Conservation (phyloP, 257 asterid genomes). For the Prunella vulgaris region DNA sequence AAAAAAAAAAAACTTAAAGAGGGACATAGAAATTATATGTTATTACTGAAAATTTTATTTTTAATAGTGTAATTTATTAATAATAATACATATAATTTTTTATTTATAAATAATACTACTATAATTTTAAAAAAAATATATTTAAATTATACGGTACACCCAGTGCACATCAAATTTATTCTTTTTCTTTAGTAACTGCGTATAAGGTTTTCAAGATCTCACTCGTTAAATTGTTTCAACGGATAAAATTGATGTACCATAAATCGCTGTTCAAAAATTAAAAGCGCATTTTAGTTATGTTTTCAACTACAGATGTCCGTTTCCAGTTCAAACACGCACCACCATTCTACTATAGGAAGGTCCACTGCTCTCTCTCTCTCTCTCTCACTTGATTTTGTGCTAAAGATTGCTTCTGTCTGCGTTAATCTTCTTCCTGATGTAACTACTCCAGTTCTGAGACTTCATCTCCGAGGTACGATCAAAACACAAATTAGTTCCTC, state of each 20-base stretch:
- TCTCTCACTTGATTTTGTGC: background rate
- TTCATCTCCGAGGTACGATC: background rate
- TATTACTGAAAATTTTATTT: too few species aligned
- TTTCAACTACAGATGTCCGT: background rate
- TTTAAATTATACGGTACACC: too few species aligned
- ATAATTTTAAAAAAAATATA: too few species aligned
- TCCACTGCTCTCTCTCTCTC: constrained; percentile 2
- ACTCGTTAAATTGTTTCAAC: background rate
- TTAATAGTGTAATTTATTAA: too few species aligned
- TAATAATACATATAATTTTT: too few species aligned
- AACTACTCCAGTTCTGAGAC: background rate
- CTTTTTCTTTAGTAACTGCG: too few species aligned
- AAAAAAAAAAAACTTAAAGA: too few species aligned
- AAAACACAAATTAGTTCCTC: background rate
- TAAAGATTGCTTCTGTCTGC: background rate
- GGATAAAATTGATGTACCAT: background rate
- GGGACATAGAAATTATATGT: too few species aligned
- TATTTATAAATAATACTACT: too few species aligned
- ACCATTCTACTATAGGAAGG: background rate
- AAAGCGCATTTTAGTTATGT: background rate
- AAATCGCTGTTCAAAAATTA: background rate
- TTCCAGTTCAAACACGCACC: background rate
- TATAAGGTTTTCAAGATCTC: background rate
- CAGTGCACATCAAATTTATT: too few species aligned
- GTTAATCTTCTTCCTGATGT: background rate